phyloP scores from a whole-genome alignment of 1,139 yeast species.

The Yamadazyma diospyri region DNA sequence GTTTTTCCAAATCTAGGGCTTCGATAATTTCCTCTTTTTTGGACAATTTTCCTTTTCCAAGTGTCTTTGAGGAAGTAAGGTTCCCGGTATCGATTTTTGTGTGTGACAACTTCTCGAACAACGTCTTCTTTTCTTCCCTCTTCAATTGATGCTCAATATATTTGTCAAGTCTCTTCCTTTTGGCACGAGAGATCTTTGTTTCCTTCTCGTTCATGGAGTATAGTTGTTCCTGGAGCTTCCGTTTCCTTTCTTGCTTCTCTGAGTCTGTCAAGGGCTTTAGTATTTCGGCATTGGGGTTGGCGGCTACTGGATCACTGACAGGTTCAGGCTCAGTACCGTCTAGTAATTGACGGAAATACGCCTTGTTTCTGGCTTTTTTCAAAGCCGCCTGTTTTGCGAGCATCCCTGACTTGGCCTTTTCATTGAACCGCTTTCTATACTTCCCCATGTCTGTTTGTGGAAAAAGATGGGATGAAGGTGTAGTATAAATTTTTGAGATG shows the following conservation, averaged over 20 bases:
- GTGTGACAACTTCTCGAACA: constrained; percentile 67
- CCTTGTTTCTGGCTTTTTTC: constrained; percentile 65
- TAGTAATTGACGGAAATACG: constrained; percentile 51
- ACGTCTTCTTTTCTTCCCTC: constrained; percentile 79
- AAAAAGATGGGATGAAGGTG: not conserved
- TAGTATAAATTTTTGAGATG: constrained; percentile 9
- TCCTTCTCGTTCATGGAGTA: constrained; percentile 54
- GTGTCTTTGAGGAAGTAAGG: constrained; percentile 66
- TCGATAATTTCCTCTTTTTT: constrained; percentile 67
- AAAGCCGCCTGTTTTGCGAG: constrained; percentile 75
- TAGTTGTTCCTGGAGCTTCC: constrained; percentile 59
- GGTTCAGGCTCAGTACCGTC: constrained; percentile 16
- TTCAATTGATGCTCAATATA: constrained; percentile 85
- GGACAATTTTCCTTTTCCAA: constrained; percentile 78
- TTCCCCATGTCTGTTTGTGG: constrained; percentile 56
- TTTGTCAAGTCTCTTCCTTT: constrained; percentile 73
- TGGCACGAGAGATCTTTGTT: constrained; percentile 65
- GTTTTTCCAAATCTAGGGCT: constrained; percentile 69
- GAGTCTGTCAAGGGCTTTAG: constrained; percentile 47
- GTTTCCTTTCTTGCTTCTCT: constrained; percentile 62
- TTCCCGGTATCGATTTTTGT: constrained; percentile 71
- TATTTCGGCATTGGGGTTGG: constrained; percentile 61
- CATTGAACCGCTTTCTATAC: constrained; percentile 76
- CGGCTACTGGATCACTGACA: constrained; percentile 6
- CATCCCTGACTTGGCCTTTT: constrained; percentile 82